These are phyloP conservation scores for Domatiomyces globalis DNA, from an alignment of 2,329 filamentous ascomycete genomes.

Conservation along the genomic window DNA sequence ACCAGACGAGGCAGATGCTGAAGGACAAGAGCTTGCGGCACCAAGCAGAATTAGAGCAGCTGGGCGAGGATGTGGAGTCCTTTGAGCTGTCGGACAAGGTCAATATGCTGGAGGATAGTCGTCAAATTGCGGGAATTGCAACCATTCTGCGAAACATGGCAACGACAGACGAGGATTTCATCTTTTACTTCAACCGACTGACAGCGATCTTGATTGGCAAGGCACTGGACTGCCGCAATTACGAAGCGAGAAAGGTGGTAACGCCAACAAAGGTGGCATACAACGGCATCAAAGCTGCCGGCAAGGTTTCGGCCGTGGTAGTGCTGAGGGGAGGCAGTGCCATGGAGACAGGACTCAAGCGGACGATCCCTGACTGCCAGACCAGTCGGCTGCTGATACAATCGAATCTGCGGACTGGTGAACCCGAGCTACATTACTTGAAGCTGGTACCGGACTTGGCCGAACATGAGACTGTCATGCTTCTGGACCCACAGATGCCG, in stretches of 20 bases:
- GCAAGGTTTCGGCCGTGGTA: conserved; percentile 70
- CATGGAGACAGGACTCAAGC: conserved; percentile 73
- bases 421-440: conserved; percentile 84
- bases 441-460: conserved; percentile 62
- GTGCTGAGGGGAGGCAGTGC: conserved; percentile 79
- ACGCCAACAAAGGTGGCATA: conserved; percentile 62
- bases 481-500: conserved; percentile 90
- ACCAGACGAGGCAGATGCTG: conserved; percentile 79
- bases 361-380: conserved; percentile 83
- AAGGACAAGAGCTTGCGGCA: conserved; percentile 74
- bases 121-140: conserved; percentile 75
- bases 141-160: conserved; percentile 74
- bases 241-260: conserved; percentile 46
- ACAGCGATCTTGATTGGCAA: conserved; percentile 70
- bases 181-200: conserved; percentile 92
- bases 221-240: conserved; percentile 63
- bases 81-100: conserved; percentile 63
- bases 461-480: conserved; percentile 63
- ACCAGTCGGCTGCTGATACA: conserved; percentile 85
- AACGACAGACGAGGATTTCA: conserved; percentile 75
- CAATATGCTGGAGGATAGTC: conserved; percentile 57
- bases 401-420: conserved; percentile 68
- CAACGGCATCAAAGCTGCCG: conserved; percentile 53
- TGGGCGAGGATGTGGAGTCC: conserved; percentile 58
- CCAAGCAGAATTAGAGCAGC: conserved; percentile 58